Evolutionary conservation across 352 stramenopile genomes (phyloP).

Genomic region (Pythium pyrilobum): DNA sequence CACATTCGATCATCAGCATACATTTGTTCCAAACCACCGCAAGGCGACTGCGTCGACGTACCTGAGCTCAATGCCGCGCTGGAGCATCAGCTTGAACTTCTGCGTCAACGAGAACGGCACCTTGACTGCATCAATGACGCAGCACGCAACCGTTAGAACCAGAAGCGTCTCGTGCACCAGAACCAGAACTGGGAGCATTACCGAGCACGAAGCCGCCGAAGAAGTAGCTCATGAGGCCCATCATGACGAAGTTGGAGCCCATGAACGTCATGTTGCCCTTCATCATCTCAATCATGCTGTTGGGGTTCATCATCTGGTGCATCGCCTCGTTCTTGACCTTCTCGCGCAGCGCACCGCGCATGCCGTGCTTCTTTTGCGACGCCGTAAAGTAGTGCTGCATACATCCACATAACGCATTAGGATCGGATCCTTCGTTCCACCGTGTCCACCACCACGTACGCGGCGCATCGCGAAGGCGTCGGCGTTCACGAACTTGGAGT

Average conservation of each 20-base stretch:
- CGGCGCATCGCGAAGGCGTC: conserved; percentile 89
- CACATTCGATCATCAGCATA: neutral
- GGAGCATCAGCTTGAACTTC: conserved; percentile 98
- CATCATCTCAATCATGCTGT: conserved; percentile 97
- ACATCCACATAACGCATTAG: no score
- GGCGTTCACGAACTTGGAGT: conserved; percentile 85
- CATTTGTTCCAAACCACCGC: neutral
- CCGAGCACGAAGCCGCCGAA: conserved; percentile 97
- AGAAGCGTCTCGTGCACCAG: no score
- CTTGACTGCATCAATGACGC: conserved; percentile 65
- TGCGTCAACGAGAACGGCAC: conserved; percentile 97
- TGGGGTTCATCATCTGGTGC: conserved; percentile 95
- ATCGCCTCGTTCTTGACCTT: conserved; percentile 88
- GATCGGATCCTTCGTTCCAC: neutral
- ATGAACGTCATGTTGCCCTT: conserved; percentile 99
- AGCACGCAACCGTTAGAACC: neutral
- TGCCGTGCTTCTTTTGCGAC: conserved; percentile 84
- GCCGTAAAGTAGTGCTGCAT: conserved; percentile 81
- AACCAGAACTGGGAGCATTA: conserved; percentile 15
- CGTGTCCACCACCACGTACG: conserved; percentile 30
- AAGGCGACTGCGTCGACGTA: conserved; percentile 17
- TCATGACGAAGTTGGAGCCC: conserved; percentile 99
- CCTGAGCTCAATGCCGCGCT: conserved; percentile 95
- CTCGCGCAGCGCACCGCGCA: conserved; percentile 78
- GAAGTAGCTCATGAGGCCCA: conserved; percentile 98